phyloP scores from a whole-genome alignment of 2,329 filamentous ascomycete genomes.

The Beauveria varroae region DNA sequence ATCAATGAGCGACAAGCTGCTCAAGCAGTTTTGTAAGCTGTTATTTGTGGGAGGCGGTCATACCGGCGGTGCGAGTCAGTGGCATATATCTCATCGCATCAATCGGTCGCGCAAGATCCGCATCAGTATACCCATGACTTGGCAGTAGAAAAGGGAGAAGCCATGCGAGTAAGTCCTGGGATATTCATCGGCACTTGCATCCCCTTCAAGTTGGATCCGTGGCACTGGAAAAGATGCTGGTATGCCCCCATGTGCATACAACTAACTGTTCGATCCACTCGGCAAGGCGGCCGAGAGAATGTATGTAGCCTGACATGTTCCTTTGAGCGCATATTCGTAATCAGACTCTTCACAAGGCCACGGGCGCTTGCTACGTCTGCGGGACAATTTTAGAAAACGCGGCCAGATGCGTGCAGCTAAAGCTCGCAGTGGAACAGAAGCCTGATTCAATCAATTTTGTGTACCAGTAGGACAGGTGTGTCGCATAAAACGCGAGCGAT shows the following conservation, averaged over 20 bases:
- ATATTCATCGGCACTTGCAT: not conserved
- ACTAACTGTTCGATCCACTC: not conserved
- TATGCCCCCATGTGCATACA: not conserved
- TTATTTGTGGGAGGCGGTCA: not conserved
- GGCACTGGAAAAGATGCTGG: not conserved
- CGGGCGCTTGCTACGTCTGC: no score
- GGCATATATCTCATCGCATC: not conserved
- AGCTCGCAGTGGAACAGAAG: not conserved
- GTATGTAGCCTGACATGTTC: not conserved
- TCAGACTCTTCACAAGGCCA: no score
- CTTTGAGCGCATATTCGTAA: not conserved
- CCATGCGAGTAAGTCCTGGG: not conserved
- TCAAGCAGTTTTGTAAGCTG: no score
- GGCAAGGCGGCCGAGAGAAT: constrained; percentile 2
- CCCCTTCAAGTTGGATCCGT: not conserved
- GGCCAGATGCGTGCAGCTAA: not conserved
- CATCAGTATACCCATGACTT: not conserved
- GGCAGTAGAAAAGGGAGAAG: not conserved
- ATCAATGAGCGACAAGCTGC: no score
- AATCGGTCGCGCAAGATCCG: not conserved
- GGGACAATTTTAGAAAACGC: no score
- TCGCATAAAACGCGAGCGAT: not conserved
- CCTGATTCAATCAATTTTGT: not conserved
- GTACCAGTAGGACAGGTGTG: not conserved
- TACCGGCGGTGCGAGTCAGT: not conserved